A percentile compares a stretch with the other conserved stretches of the same genome.
Conservation (phyloP, 495 filamentous ascomycete genomes). For the Neurospora terricola region DNA sequence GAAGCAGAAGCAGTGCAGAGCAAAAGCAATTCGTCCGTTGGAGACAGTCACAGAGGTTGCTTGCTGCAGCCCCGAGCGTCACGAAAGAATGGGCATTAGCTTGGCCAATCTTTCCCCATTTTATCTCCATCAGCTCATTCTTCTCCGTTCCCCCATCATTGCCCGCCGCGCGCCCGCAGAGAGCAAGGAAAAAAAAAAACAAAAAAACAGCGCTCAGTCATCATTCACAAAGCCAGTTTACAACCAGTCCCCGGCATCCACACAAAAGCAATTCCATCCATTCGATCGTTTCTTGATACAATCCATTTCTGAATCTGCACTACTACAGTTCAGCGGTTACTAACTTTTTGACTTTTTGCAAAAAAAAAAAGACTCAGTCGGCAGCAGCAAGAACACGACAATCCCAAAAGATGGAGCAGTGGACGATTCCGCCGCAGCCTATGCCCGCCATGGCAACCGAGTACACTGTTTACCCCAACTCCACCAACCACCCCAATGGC, state of each 20-base stretch:
- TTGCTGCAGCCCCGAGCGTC: not conserved
- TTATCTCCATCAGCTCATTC: not conserved
- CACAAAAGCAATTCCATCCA: not conserved
- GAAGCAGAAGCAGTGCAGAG: not conserved
- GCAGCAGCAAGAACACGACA: not conserved
- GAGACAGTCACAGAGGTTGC: not conserved
- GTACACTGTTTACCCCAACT: constrained; percentile 35
- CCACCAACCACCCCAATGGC: constrained; percentile 38
- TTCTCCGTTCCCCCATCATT: not conserved
- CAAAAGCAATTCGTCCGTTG: not conserved
- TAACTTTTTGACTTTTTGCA: not conserved
- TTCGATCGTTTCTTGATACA: not conserved
- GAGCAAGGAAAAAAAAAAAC: not conserved
- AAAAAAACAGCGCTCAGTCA: not conserved
- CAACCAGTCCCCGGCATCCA: not conserved
- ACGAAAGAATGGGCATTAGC: not conserved
- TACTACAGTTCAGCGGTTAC: not conserved
- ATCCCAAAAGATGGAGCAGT: constrained; percentile 34
- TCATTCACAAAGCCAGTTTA: not conserved
- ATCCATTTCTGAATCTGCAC: not conserved
- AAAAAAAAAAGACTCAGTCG: not conserved
- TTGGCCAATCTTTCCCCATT: not conserved
- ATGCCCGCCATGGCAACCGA: constrained; percentile 11
- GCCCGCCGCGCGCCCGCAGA: not conserved
- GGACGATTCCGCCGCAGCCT: constrained; percentile 38